Base-by-base conservation (phyloP, 2,329 filamentous ascomycete genomes). In the Ceratocystis colombiana region DNA sequence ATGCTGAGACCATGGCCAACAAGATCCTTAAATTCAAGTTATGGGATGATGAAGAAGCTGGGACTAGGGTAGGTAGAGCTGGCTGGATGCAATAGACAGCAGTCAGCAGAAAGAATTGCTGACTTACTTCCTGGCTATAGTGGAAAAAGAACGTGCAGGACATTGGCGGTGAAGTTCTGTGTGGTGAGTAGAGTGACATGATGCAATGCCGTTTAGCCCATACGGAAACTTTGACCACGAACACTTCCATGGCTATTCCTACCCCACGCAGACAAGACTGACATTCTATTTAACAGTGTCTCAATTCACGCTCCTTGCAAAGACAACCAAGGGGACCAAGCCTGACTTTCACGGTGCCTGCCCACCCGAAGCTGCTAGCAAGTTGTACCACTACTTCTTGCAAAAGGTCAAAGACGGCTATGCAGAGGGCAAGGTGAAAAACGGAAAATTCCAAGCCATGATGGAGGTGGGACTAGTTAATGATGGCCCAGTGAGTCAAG, bases 391-490 rank as follows among this genome's bases (percentile, higher is more conserved):
- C 66, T 81, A 87, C 73, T 97, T 99, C 77, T 84, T 92, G 71
- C 78, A 83, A 63, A 89, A 88, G 71, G 85, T 97, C 53, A 82
- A 86, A 71, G 80, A 86, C 65, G 80, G 85, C 2, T 96, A 97
- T 74, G 75, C 79, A 4, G 75, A 82, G 5, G 88, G 90, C 7
- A 86, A 82, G 69, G 92, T 99, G 67, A 91, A 96, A 74, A 88
- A 99, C 74, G 94, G 95, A n/a, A 85, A 93, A 37, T 99, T 99
- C 75, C 93, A 96, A 73, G 94, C 94, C 62, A 96, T 96, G 92
- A 99, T 99, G 94, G 88, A 97, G 73, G 93, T 99, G 67, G 88
- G 89, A 62, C 77, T 96, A 37, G 86, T 96, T 62, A 97, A 97
- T 71, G 93, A 97, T 71, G 85, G 86, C 0, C 86, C 86, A 65